A percentile compares a stretch with the other conserved stretches of the same genome.
Evolutionary conservation across 129 eudicot genomes (phyloP).

Genomic region (Flaveria brownii): DNA sequence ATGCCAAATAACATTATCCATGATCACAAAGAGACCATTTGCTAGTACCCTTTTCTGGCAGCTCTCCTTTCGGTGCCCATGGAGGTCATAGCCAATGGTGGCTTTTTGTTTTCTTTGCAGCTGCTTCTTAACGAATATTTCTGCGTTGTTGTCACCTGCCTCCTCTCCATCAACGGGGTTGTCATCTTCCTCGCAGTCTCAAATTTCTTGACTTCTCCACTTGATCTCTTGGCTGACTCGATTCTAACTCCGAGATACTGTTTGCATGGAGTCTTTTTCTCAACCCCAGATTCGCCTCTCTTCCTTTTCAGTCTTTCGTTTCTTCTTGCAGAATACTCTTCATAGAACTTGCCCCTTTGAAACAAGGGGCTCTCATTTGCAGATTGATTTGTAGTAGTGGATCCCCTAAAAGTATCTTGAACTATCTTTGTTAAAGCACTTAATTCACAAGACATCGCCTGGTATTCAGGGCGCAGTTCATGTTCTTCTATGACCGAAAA

Average conservation of each 20-base stretch:
- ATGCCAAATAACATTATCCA: constrained; percentile 4
- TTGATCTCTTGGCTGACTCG: constrained; percentile 54
- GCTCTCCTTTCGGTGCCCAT: constrained; percentile 37
- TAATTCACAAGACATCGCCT: constrained; percentile 62
- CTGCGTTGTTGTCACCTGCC: constrained; percentile 32
- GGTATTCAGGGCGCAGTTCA: constrained; percentile 59
- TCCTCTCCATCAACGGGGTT: constrained; percentile 59
- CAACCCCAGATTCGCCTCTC: constrained; percentile 49
- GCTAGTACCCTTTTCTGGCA: constrained; percentile 42
- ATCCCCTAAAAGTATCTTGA: constrained; percentile 37
- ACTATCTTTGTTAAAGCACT: constrained; percentile 64
- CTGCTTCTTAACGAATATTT: constrained; percentile 77
- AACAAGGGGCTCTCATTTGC: constrained; percentile 51
- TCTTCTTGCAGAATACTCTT: constrained; percentile 72
- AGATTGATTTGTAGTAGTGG: constrained; percentile 23
- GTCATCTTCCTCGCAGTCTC: constrained; percentile 51
- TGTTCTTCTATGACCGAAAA: constrained; percentile 36
- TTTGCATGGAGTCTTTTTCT: constrained; percentile 53
- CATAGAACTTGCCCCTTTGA: constrained; percentile 79
- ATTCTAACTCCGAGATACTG: constrained; percentile 70
- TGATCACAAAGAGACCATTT: background rate
- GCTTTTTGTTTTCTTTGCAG: constrained; percentile 73
- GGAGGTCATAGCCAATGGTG: constrained; percentile 44
- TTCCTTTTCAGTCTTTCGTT: too few relatives aligned
- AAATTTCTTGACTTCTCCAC: constrained; percentile 43